Evolutionary conservation across 1,139 yeast species (phyloP), one percentile per base, ranked within the genome.

Genomic region (Zygoascus sp.): DNA sequence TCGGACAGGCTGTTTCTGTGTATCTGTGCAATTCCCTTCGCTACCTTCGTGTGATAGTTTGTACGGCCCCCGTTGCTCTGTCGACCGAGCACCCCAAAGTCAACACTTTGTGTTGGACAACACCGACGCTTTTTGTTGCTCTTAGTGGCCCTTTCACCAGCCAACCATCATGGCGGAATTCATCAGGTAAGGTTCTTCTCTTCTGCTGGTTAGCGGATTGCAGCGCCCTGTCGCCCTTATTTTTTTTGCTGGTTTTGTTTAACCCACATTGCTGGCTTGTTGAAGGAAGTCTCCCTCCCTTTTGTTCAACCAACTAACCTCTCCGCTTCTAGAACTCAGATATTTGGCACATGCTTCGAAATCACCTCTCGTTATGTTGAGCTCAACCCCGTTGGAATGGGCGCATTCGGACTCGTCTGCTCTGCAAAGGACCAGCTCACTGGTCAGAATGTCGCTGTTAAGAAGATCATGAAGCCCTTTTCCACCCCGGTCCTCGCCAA

Each of bases 351-450:
- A 11, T 61, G 64, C 53, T 62, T 92, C 65, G 98, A 92, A 68
- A 89, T 92, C 58, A 92, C 98, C 45, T 83, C 80, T 60, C 72
- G 96, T 55, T 92, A 92, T 69, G 80, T 89, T 17, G 96, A 92
- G 62, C 75, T 92, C 53, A 92, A 89, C 61, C 98, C 98, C 2
- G 97, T 92, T 44, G 98, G 98, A 1, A 92, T 92, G 98, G 98
- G 98, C 30, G 98, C 98, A 9, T 92, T 92, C 63, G 98, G 98
- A 6, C 77, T 92, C 34, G 99, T 92, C 41, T 92, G 99, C 67
- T 88, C 97, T 5, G 99, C 98, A 1, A 79, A 83, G 48, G 98
- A 92, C 68, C 87, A 84, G 60, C 75, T 89, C 53, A 88, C 97
- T 0, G 84, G 80, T 45, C 97, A 90, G 66, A 87, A 85, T 58